phyloP scores from a whole-genome alignment of 768 basidiomycete species.

The Amanita rimosa region DNA sequence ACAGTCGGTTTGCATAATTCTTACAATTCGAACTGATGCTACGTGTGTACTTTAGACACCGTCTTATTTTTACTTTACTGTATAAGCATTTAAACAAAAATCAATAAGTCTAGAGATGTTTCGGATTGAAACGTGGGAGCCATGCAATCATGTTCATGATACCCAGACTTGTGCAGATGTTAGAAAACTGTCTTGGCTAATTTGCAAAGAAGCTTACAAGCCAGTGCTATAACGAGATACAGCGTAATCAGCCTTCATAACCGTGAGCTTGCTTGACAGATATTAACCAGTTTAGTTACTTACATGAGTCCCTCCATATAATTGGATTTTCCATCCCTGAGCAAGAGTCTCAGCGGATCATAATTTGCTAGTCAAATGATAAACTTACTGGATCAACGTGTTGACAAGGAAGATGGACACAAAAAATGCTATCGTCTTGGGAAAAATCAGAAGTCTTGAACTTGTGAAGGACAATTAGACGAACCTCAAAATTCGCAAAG shows the following conservation, averaged over 20 bases:
- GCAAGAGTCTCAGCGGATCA: slow-evolving; percentile 2
- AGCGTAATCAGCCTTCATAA: slow-evolving; percentile 40
- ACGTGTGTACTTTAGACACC: neutral
- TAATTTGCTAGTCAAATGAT: neutral
- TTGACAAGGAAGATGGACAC: slow-evolving; percentile 85
- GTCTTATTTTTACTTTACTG: neutral
- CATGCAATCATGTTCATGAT: slow-evolving; percentile 9
- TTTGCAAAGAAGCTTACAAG: slow-evolving; percentile 38
- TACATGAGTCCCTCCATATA: slow-evolving; percentile 87
- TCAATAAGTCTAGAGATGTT: neutral
- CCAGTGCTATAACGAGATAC: slow-evolving; percentile 73
- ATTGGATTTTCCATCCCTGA: slow-evolving; percentile 77
- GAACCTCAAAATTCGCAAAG: slow-evolving; percentile 79
- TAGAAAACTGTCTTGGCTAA: neutral
- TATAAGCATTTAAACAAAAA: neutral
- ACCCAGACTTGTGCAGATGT: slow-evolving; percentile 15
- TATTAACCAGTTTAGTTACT: neutral
- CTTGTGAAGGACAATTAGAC: slow-evolving; percentile 1
- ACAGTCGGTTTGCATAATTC: slow-evolving; percentile 6
- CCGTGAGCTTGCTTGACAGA: neutral
- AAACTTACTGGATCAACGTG: slow-evolving; percentile 58
- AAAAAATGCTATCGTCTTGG: slow-evolving; percentile 74
- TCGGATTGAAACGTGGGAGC: neutral
- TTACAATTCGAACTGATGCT: neutral
- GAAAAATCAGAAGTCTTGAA: neutral